Percentiles rank a stretch among this genome's conserved stretches.
Conservation (phyloP, 371 early-diverging fungal species). For the Mortierella sp. region DNA sequence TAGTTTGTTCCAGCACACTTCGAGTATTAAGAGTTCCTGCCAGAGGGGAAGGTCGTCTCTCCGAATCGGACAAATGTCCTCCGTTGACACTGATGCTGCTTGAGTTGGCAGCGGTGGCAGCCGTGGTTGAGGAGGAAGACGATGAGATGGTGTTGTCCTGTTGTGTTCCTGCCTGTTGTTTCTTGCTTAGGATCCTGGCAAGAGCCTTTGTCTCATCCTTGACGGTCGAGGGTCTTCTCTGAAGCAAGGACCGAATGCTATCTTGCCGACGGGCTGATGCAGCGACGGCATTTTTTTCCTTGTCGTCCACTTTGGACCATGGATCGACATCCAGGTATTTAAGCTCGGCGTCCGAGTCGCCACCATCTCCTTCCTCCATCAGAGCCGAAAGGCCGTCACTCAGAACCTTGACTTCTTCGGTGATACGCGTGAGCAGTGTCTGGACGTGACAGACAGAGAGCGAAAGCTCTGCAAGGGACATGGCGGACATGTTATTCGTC, state of each 20-base stretch:
- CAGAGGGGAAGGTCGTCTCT: not conserved
- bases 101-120: not conserved
- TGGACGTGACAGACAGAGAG: conserved; percentile 45
- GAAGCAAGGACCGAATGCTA: conserved; percentile 48
- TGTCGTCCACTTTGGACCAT: conserved; percentile 49
- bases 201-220: conserved; percentile 53
- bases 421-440: conserved; percentile 39
- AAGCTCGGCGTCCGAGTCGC: conserved; percentile 45
- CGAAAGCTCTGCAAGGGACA: conserved; percentile 42
- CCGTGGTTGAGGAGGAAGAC: conserved; percentile 4
- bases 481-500: conserved; percentile 17
- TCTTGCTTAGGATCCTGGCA: conserved; percentile 47
- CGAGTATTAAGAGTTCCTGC: not conserved
- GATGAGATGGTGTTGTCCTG: conserved; percentile 14
- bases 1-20: conserved; percentile 42
- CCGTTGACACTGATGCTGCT: not conserved
- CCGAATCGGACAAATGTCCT: too few relatives aligned
- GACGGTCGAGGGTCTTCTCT: conserved; percentile 48
- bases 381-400: conserved; percentile 36
- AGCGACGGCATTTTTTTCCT: conserved; percentile 22
- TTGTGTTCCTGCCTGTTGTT: conserved; percentile 18
- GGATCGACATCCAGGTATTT: conserved; percentile 51
- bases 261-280: conserved; percentile 22
- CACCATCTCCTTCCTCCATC: conserved; percentile 36
- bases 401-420: conserved; percentile 49